Conservation (phyloP, 768 basidiomycete genomes). For the Hericium coralloides region DNA sequence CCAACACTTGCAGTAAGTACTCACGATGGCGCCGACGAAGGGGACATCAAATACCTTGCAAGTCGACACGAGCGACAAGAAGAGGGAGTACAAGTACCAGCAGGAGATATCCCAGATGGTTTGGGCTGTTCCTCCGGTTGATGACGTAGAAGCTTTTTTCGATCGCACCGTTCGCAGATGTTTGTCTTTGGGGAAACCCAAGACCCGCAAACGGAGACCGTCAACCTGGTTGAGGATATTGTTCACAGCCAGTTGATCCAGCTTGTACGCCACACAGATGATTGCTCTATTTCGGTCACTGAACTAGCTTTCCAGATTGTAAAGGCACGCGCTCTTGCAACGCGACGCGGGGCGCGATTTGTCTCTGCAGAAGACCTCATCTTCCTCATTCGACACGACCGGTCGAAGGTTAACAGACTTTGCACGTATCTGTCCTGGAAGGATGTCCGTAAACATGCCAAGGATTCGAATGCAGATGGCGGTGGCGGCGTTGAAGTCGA, state of each 20-base stretch:
- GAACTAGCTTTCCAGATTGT: slow-evolving; percentile 49
- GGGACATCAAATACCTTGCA: slow-evolving; percentile 5
- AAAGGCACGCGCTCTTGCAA: slow-evolving; percentile 80
- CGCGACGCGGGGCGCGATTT: slow-evolving; percentile 74
- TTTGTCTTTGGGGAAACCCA: slow-evolving; percentile 96
- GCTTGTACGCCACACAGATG: slow-evolving; percentile 40
- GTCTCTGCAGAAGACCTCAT: slow-evolving; percentile 92
- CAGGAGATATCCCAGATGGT: slow-evolving; percentile 96
- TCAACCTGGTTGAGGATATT: slow-evolving; percentile 90
- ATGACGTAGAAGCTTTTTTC: no score
- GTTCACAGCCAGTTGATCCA: slow-evolving; percentile 89
- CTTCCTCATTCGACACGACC: slow-evolving; percentile 90
- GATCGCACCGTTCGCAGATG: slow-evolving; percentile 45
- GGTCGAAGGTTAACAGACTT: slow-evolving; percentile 88
- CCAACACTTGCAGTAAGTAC: no score
- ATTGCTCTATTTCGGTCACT: background rate
- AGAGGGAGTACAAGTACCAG: slow-evolving; percentile 75
- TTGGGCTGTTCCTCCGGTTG: slow-evolving; percentile 1
- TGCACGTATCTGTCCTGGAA: slow-evolving; percentile 95
- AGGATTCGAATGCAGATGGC: slow-evolving; percentile 79
- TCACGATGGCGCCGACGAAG: slow-evolving; percentile 13
- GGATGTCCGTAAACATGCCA: slow-evolving; percentile 91
- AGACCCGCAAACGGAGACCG: slow-evolving; percentile 79
- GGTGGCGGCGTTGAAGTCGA: slow-evolving; percentile 79
- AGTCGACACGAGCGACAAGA: slow-evolving; percentile 8